A percentile compares a stretch with the other conserved stretches of the same genome.
Conservation (phyloP, 73 alveolate genomes). For the Stentor coeruleus region DNA sequence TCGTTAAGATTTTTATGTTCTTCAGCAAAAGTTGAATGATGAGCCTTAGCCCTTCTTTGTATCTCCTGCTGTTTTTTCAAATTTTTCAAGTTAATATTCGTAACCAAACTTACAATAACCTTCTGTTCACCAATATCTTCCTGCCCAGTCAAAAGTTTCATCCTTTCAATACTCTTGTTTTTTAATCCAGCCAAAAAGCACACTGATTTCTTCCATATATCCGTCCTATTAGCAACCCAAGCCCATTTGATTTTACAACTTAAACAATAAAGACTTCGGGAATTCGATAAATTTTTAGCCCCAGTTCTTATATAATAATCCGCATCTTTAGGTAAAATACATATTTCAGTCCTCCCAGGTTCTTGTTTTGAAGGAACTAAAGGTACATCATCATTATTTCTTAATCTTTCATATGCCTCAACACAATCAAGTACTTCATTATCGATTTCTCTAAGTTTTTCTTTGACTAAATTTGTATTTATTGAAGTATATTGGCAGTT, state of each 20-base stretch:
- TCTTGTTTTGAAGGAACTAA: neutral
- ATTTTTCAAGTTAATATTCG: conserved; percentile 7
- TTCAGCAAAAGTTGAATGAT: conserved; percentile 7
- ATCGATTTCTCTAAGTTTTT: neutral
- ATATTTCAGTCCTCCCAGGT: neutral
- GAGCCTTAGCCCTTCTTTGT: neutral
- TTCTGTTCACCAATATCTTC: conserved; percentile 22
- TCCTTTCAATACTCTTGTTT: conserved; percentile 18
- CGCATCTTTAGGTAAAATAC: neutral
- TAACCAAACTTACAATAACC: neutral
- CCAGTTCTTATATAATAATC: neutral
- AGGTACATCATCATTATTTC: conserved; percentile 7
- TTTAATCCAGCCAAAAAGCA: neutral
- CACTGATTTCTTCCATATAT: conserved; percentile 11
- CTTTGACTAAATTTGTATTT: neutral
- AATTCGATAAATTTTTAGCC: neutral
- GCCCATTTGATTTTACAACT: neutral
- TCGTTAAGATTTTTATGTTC: conserved; percentile 16
- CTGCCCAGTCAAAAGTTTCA: conserved; percentile 12
- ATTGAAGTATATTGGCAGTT: neutral
- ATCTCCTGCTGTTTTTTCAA: conserved; percentile 2
- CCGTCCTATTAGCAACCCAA: conserved; percentile 4
- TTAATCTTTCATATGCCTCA: neutral
- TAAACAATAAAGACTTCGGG: neutral
- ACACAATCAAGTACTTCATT: neutral